Conservation (phyloP, 305 asterid species). For the Euphrasia arctica region DNA sequence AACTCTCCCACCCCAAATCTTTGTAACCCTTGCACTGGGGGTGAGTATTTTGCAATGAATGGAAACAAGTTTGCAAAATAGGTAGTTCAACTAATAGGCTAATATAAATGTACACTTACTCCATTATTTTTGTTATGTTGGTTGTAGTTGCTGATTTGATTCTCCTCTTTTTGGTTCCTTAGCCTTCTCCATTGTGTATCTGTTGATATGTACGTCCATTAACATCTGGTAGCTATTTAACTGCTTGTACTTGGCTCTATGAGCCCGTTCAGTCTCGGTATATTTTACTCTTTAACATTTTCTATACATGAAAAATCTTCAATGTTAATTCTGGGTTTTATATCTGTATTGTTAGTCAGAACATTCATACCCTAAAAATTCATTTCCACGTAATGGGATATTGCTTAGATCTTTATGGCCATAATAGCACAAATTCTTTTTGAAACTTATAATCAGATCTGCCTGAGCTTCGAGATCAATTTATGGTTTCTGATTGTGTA, state of each 20-base stretch:
- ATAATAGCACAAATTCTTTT: not conserved
- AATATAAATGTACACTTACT: slow-evolving; percentile 2
- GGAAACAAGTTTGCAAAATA: slow-evolving; percentile 1
- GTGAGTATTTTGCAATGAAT: slow-evolving; percentile 8
- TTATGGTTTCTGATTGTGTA: slow-evolving; percentile 4
- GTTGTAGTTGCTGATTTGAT: not conserved
- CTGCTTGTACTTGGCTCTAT: slow-evolving; percentile 8
- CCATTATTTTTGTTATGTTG: not conserved
- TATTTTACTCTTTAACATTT: not conserved
- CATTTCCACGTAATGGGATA: no score
- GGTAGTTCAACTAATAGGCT: not conserved
- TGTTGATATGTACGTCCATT: not conserved
- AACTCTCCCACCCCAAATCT: no score
- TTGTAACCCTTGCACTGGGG: no score
- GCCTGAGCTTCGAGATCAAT: not conserved
- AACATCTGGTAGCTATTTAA: not conserved
- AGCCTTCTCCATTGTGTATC: not conserved
- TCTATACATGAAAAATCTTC: not conserved
- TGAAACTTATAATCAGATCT: not conserved
- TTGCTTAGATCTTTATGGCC: not conserved
- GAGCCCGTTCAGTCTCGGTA: not conserved
- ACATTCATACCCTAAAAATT: not conserved
- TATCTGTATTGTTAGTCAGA: not conserved
- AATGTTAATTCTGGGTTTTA: not conserved
- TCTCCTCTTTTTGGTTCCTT: slow-evolving; percentile 9